Percentiles rank a stretch among this genome's conserved stretches.
Evolutionary conservation across 169 alveolate genomes (phyloP).

Genomic region (Babesia ovis): DNA sequence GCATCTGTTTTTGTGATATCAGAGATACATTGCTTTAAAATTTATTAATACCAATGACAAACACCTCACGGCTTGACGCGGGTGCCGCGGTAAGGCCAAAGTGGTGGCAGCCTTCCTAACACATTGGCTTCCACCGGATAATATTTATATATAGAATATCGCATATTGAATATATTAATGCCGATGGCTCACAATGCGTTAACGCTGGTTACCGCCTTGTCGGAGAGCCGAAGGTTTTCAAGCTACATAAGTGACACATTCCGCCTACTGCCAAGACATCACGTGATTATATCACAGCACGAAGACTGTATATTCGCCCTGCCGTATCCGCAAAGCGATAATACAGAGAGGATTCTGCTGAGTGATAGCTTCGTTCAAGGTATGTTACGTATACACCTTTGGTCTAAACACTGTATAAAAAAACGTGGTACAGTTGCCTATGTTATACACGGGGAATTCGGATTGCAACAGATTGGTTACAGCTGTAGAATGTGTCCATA

Average conservation of each 20-base stretch:
- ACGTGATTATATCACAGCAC: slow-evolving; percentile 46
- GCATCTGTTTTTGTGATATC: no score
- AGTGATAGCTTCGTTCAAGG: slow-evolving; percentile 42
- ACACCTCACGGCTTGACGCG: neutral
- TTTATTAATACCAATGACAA: neutral
- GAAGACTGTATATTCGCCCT: slow-evolving; percentile 58
- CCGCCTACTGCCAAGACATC: slow-evolving; percentile 17
- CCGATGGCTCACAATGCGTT: slow-evolving; percentile 30
- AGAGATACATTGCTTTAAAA: no score
- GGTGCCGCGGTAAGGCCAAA: neutral
- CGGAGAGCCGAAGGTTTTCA: slow-evolving; percentile 45
- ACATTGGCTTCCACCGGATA: neutral
- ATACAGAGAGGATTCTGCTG: slow-evolving; percentile 6
- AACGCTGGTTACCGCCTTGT: slow-evolving; percentile 36
- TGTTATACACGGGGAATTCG: no score
- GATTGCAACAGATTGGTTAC: no score
- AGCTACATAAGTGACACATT: slow-evolving; percentile 60
- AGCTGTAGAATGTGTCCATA: no score
- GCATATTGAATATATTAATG: no score
- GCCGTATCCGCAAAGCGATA: slow-evolving; percentile 26
- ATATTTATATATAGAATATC: neutral
- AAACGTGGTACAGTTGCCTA: no score
- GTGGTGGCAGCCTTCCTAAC: neutral
- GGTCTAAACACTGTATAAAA: no score
- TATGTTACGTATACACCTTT: neutral